Evolutionary conservation across 352 stramenopile species (phyloP).

Genomic region (Phytophthora citrophthora): DNA sequence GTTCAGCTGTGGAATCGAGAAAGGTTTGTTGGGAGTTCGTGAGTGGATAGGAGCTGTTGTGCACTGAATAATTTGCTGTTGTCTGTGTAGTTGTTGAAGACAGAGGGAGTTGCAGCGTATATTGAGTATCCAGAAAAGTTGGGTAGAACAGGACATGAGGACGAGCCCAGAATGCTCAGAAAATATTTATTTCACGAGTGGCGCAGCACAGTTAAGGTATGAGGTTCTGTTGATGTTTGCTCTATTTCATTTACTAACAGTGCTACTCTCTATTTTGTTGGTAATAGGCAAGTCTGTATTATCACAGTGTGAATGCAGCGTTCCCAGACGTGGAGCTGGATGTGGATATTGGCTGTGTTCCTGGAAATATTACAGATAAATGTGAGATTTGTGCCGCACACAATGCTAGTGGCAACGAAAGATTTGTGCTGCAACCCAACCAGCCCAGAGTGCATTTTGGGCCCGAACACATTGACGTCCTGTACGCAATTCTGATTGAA

Average conservation of each 20-base stretch:
- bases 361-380: conserved; percentile 27
- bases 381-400: conserved; percentile 49
- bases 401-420: conserved; percentile 16
- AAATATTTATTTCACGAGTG: conserved; percentile 90
- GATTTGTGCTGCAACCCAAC: conserved; percentile 22
- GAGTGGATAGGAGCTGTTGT: too few species aligned
- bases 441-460: conserved; percentile 78
- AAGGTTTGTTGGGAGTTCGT: conserved; percentile 50
- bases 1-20: conserved; percentile 75
- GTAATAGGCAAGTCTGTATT: conserved; percentile 65
- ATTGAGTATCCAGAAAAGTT: conserved; percentile 62
- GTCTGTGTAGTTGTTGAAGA: conserved; percentile 59
- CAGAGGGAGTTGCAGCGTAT: conserved; percentile 71
- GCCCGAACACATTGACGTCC: conserved; percentile 80
- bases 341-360: conserved; percentile 58
- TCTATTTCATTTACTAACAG: conserved; percentile 5
- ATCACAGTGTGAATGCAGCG: conserved; percentile 75
- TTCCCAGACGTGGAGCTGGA: conserved; percentile 87
- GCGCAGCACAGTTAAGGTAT: conserved; percentile 79
- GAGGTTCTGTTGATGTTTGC: background rate
- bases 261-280: conserved; percentile 9
- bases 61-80: background rate
- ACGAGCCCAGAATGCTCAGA: conserved; percentile 25
- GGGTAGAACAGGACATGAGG: background rate
- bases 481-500: conserved; percentile 88